Base-by-base conservation (phyloP, 2,329 filamentous ascomycete species). In the Colletotrichum sp. region DNA sequence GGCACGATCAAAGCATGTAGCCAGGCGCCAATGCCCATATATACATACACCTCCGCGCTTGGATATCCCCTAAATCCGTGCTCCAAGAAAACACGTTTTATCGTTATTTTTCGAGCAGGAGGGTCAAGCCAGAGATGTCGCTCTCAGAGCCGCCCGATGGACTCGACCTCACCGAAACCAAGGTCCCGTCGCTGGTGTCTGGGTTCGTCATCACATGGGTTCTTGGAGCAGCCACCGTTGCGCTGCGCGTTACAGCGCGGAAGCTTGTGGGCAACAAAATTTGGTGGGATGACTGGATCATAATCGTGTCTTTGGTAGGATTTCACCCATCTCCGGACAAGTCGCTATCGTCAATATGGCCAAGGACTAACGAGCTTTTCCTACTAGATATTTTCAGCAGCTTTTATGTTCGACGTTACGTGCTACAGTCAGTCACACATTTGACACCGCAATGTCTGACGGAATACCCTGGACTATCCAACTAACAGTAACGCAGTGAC, bases 281-380 rank as follows among this genome's bases (percentile, higher is more conserved):
- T 1, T 81, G 80, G 80, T 49, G 76, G 62, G 81, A 82, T 21
- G 81, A 81, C 52, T 82, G 78, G 75, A 68, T 82, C 55, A 79
- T 81, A 18, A 59, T 80, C 16, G 64, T 72, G 7, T 65, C 80
- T 8, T n/a, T 82, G 75, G 81, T 82, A 76, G 10, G 73, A 49
- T 12, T 49, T 49, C 9, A 21, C 0, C 18, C 39, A 49, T 49
- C 18, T 28, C 60, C 7, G 9, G 8, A 9, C 26, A 28, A 28
- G 26, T 28, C 26, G 26, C 26, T 28, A 16, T 8, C 34, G 9
- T 9, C 36, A 7, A 13, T 57, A 18, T 24, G 10, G 39, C 39
- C 9, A 32, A 21, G 7, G 21, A 59, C 69, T 72, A 34, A 72
- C 21, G 21, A 52, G 1, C 9, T 1, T 26, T 49, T 7, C 12